These are phyloP conservation scores for Friedmanniomyces endolithicus DNA, from an alignment of 495 filamentous ascomycete genomes.

Conservation along the genomic window DNA sequence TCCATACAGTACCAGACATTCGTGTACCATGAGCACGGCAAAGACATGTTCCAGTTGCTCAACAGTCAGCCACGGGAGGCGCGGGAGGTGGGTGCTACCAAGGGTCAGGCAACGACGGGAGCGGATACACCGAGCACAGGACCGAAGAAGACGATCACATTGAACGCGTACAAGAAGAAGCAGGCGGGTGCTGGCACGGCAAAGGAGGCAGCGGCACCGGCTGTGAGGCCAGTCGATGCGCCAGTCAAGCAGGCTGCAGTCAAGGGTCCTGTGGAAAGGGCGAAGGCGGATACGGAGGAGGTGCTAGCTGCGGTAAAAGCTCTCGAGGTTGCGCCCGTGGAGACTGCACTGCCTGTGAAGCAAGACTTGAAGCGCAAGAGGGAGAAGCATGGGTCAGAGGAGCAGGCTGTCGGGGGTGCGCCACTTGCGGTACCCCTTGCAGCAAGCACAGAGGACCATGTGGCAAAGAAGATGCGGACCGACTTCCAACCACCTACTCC, in stretches of 20 bases:
- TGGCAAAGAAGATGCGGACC: not conserved
- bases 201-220: not conserved
- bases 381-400: not conserved
- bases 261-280: slow-evolving; percentile 16
- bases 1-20: slow-evolving; percentile 16
- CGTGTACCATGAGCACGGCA: slow-evolving; percentile 17
- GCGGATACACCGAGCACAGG: slow-evolving; percentile 8
- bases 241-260: not conserved
- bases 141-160: slow-evolving; percentile 20
- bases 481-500: not conserved
- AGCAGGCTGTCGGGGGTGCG: not conserved
- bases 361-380: not conserved
- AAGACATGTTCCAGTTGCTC: slow-evolving; percentile 11
- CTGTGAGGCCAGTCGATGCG: not conserved
- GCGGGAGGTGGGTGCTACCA: not conserved
- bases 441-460: not conserved
- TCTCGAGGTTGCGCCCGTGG: not conserved
- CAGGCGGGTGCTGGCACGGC: slow-evolving; percentile 5
- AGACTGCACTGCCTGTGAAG: not conserved
- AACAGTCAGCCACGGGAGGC: not conserved
- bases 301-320: slow-evolving; percentile 11
- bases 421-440: not conserved
- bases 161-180: slow-evolving; percentile 20
- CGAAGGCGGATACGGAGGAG: slow-evolving; percentile 18
- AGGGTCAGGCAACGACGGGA: not conserved